phyloP scores from a whole-genome alignment of 495 filamentous ascomycete species.

The Talaromyces stipitatus region DNA sequence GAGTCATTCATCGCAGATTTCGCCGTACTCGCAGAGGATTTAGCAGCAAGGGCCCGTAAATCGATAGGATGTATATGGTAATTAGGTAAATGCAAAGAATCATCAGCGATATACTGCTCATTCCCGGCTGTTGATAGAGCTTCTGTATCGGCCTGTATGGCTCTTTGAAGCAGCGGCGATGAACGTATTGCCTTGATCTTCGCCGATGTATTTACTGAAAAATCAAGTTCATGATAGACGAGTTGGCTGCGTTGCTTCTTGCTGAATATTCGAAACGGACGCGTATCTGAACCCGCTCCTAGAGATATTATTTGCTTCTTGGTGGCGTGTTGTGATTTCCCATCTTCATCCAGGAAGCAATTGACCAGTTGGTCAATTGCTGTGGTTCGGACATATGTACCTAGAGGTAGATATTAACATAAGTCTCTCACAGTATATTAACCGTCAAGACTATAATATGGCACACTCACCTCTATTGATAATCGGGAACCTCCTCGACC shows the following conservation, averaged over 20 bases:
- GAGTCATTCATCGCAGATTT: not conserved
- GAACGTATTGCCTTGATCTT: slow-evolving; percentile 52
- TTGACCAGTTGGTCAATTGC: slow-evolving; percentile 76
- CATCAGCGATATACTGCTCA: slow-evolving; percentile 28
- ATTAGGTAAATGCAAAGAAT: slow-evolving; percentile 32
- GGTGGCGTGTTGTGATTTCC: slow-evolving; percentile 9
- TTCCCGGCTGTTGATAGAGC: slow-evolving; percentile 3
- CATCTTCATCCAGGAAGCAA: slow-evolving; percentile 50
- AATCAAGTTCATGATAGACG: slow-evolving; percentile 90
- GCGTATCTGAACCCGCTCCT: slow-evolving; percentile 89
- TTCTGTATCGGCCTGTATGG: slow-evolving; percentile 15
- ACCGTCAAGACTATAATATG: no score
- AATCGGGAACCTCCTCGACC: slow-evolving; percentile 62
- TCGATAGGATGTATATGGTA: slow-evolving; percentile 82
- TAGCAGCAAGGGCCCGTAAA: slow-evolving; percentile 51
- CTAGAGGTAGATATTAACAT: slow-evolving; percentile 28
- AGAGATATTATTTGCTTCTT: slow-evolving; percentile 85
- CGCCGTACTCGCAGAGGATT: slow-evolving; percentile 3
- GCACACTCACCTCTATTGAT: slow-evolving; percentile 77
- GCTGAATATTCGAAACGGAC: slow-evolving; percentile 62
- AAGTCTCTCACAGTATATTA: no score
- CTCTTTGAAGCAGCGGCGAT: slow-evolving; percentile 26
- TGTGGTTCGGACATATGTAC: slow-evolving; percentile 88
- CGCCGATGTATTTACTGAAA: slow-evolving; percentile 58
- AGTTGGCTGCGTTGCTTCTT: slow-evolving; percentile 29